phyloP scores from a whole-genome alignment of 257 asterid species.

The Jacaranda mimosifolia region DNA sequence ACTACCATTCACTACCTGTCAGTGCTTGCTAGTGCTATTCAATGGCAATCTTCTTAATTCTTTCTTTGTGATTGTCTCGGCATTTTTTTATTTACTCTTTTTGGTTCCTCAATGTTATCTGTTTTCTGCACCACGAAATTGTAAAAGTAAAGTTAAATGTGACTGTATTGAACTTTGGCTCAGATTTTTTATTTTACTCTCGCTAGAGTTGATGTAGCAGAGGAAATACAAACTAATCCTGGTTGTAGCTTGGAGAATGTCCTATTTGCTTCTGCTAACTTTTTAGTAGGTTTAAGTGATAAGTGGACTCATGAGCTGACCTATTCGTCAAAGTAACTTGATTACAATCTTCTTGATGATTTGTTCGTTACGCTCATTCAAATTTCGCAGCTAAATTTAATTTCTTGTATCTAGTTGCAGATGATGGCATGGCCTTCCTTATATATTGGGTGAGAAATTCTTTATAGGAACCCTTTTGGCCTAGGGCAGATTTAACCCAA shows the following conservation, averaged over 20 bases:
- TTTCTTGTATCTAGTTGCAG: not conserved
- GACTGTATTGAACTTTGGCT: not conserved
- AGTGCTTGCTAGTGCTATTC: conserved; percentile 16
- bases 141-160: not conserved
- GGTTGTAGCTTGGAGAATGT: not conserved
- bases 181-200: not conserved
- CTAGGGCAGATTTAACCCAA: not conserved
- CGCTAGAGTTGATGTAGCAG: not conserved
- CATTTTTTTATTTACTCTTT: not conserved
- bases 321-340: not conserved
- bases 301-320: too few species aligned
- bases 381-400: not conserved
- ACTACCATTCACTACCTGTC: not conserved
- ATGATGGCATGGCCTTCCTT: not conserved
- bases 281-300: not conserved
- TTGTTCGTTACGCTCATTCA: not conserved
- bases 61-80: conserved; percentile 6
- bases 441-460: not conserved
- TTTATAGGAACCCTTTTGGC: not conserved
- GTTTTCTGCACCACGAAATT: not conserved
- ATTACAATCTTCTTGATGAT: conserved; percentile 1
- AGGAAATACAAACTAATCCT: not conserved
- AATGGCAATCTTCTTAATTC: not conserved
- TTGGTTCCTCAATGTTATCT: not conserved
- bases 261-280: not conserved